These are phyloP conservation scores for Fusarium equiseti DNA, from an alignment of 2,329 filamentous ascomycete genomes.

Conservation along the genomic window DNA sequence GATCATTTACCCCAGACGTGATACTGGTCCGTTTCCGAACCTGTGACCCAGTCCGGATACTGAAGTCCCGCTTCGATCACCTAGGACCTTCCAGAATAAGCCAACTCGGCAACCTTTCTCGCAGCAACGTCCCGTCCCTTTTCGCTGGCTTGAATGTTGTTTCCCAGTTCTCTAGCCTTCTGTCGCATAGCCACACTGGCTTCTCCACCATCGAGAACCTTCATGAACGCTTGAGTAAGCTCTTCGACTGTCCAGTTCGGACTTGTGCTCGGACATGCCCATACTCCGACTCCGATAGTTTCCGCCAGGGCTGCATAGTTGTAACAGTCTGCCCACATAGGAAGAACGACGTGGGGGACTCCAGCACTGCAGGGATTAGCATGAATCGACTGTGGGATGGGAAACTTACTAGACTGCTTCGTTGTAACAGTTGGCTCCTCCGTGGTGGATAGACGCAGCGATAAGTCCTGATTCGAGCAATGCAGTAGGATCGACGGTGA, in stretches of 20 bases:
- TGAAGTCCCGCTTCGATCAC: neutral
- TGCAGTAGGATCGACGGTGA: conserved; percentile 48
- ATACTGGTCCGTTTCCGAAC: neutral
- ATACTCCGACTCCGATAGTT: conserved; percentile 57
- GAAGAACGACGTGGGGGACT: conserved; percentile 60
- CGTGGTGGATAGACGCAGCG: conserved; percentile 35
- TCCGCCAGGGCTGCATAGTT: conserved; percentile 59
- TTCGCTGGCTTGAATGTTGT: neutral
- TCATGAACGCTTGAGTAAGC: conserved; percentile 46
- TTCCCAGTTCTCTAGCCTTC: neutral
- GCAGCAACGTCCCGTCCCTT: conserved; percentile 11
- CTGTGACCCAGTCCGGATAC: neutral
- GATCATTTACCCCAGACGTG: neutral
- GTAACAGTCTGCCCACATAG: conserved; percentile 61
- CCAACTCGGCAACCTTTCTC: conserved; percentile 4
- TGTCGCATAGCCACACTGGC: neutral
- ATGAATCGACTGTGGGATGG: fast-evolving
- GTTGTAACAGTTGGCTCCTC: conserved; percentile 38
- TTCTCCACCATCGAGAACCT: neutral
- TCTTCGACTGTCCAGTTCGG: conserved; percentile 49
- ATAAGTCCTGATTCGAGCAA: conserved; percentile 51
- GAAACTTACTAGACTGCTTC: conserved; percentile 35
- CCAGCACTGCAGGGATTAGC: conserved; percentile 48
- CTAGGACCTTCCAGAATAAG: conserved; percentile 1
- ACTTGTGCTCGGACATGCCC: conserved; percentile 52